Conservation (phyloP, 2,329 filamentous ascomycete genomes). For the Diaporthe vaccinii region DNA sequence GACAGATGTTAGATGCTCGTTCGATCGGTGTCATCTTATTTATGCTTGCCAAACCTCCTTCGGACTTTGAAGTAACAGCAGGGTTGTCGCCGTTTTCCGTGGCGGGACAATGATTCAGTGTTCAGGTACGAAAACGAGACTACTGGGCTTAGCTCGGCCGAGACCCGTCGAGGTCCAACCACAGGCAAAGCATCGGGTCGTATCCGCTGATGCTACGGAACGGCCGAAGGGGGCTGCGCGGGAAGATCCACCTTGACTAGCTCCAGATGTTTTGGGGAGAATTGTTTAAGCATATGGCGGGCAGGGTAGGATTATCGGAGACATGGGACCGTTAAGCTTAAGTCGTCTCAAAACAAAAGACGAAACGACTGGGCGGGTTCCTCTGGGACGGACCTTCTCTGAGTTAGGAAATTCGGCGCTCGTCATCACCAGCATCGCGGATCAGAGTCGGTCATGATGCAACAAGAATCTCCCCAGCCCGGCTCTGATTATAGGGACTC, state of each 20-base stretch:
- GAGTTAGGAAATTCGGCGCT: slow-evolving; percentile 22
- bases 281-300: background rate
- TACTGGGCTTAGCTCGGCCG: slow-evolving; percentile 11
- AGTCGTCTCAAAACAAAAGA: slow-evolving; percentile 32
- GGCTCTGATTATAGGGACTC: background rate
- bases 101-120: slow-evolving; percentile 19
- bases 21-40: slow-evolving; percentile 25
- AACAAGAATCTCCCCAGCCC: background rate
- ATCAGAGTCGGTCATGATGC: background rate
- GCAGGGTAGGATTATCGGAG: background rate
- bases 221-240: background rate
- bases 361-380: slow-evolving; percentile 18
- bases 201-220: slow-evolving; percentile 9
- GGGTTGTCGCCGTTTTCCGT: background rate
- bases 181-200: background rate
- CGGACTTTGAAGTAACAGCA: slow-evolving; percentile 10
- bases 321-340: slow-evolving; percentile 11
- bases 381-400: background rate
- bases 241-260: slow-evolving; percentile 24
- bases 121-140: background rate
- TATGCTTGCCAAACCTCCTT: slow-evolving; percentile 19
- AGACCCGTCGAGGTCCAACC: background rate
- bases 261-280: slow-evolving; percentile 12
- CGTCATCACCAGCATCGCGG: background rate
- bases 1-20: slow-evolving; percentile 19